These are phyloP conservation scores for Imleria badia DNA, from an alignment of 768 basidiomycete genomes.

Conservation along the genomic window DNA sequence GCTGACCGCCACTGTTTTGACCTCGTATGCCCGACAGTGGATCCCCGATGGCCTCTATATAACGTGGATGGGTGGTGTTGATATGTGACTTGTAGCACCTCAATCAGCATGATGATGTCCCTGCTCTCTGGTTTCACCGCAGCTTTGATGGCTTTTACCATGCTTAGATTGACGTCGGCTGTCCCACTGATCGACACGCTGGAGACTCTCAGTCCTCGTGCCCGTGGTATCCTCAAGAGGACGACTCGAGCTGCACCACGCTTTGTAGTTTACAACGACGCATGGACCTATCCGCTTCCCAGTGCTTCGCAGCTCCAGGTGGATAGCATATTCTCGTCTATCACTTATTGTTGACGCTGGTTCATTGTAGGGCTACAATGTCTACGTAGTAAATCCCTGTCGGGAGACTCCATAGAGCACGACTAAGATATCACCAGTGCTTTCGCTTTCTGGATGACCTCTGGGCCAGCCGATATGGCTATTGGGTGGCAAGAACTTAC, in stretches of 20 bases:
- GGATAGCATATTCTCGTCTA: neutral
- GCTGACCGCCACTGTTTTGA: neutral
- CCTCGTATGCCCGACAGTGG: neutral
- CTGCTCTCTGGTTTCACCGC: neutral
- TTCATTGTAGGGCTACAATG: conserved; percentile 28
- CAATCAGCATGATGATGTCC: conserved; percentile 2
- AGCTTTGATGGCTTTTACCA: neutral
- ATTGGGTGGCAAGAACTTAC: conserved; percentile 40
- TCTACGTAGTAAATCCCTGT: conserved; percentile 26
- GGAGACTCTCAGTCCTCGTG: conserved; percentile 9
- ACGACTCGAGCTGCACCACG: conserved; percentile 44
- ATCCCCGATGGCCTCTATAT: neutral
- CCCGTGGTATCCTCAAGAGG: conserved; percentile 11
- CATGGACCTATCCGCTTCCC: conserved; percentile 44
- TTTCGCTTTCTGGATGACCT: conserved; percentile 41
- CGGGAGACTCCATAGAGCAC: neutral
- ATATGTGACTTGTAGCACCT: neutral
- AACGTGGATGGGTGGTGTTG: neutral
- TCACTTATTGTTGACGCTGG: neutral
- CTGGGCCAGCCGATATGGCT: conserved; percentile 45
- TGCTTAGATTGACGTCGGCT: conserved; percentile 1
- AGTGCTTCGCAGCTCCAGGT: conserved; percentile 43
- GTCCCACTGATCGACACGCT: conserved; percentile 13
- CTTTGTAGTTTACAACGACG: conserved; percentile 40
- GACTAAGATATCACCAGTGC: conserved; percentile 18